Evolutionary conservation across 768 basidiomycete genomes (phyloP), one percentile per base, ranked within the genome.

Genomic region (Russula abietina): DNA sequence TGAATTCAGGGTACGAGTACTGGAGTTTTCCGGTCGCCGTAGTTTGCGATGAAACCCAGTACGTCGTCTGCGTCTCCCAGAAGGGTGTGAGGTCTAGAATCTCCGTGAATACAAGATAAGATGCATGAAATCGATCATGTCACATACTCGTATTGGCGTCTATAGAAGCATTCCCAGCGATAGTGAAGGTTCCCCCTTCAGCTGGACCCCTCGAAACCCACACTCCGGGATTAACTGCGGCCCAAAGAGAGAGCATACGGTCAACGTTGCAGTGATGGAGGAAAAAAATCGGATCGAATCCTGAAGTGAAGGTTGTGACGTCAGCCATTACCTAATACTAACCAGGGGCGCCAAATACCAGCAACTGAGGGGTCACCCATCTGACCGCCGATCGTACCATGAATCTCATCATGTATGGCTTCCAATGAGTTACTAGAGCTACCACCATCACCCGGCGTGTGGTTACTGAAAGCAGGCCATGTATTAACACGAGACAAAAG

Each of bases 241-340:
- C 71, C 82, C 81, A 83, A 22, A 83, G 71, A 7, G 80, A 73
- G 26, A 83, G 71, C 62, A 81, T 30, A n/a, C 81, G 78, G 65
- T 84, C 82, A 26, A 83, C 81, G 52, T 83, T 80, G 64, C 69
- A 62, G 67, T 83, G 82, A 65, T 82, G 82, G 65, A 83, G 68
- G 70, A 74, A 82, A 73, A 83, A 82, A 65, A 81, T 77, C 0
- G 81, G 81, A 67, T 83, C 82, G 62, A 82, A 80, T 0, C 73
- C 81, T 79, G 59, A 16, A 39, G 28, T n/a, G 77, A 73, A 33
- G 73, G 38, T n/a, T 7, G n/a, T n/a, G n/a, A 9, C 5, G 53
- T 56, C 28, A 56, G 16, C 3, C 24, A 46, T 22, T 24, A 9
- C 39, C 6, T 30, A 6, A 22, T 12, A n/a, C n/a, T n/a, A 48